A percentile compares a stretch with the other conserved stretches of the same genome.
Evolutionary conservation across 2,329 filamentous ascomycete species (phyloP).

Genomic region (Pseudogymnoascus sp.): DNA sequence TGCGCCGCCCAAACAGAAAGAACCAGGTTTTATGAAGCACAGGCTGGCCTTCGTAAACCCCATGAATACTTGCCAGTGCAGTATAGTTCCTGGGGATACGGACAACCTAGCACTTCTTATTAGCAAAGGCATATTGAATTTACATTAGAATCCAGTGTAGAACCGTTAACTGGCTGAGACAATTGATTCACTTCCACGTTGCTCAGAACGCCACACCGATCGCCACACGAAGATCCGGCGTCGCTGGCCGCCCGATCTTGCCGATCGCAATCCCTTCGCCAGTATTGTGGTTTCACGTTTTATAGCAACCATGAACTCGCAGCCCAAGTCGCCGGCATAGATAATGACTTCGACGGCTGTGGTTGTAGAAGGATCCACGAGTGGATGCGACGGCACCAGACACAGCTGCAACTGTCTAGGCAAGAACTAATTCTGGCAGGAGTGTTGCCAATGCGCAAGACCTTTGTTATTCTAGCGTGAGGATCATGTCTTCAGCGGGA

Average conservation of each 20-base stretch:
- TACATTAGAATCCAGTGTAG: neutral
- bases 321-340: neutral
- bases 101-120: neutral
- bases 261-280: neutral
- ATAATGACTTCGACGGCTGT: neutral
- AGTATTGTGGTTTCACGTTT: neutral
- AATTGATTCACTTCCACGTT: neutral
- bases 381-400: neutral
- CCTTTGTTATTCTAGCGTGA: neutral
- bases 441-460: neutral
- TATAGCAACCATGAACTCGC: neutral
- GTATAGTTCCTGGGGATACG: neutral
- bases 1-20: neutral
- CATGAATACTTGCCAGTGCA: neutral
- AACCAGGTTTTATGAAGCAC: neutral
- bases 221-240: neutral
- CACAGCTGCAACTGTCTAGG: neutral
- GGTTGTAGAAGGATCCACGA: neutral
- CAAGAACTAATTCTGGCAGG: neutral
- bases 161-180: neutral
- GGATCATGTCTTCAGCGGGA: neutral
- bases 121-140: neutral
- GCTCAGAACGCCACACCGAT: neutral
- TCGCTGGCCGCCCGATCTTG: neutral
- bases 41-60: neutral